Base-by-base conservation (phyloP, 176 grass and related monocot genomes). In the Aechmea fasciata region DNA sequence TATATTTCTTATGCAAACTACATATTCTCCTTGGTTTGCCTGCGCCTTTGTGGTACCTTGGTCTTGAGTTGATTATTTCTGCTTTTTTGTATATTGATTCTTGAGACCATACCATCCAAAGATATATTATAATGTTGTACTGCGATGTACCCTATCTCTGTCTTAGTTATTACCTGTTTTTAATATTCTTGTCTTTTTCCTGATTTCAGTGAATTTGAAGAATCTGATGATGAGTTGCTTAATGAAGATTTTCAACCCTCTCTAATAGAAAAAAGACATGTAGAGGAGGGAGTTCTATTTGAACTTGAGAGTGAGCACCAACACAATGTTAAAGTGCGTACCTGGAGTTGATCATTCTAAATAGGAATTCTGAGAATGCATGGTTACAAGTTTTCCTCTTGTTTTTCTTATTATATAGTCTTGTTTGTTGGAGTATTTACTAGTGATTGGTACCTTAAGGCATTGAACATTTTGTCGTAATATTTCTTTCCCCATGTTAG, bases 221-320 rank as follows among this genome's bases (percentile, higher is more conserved):
- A 86, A 64, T 78, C 81, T 14, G 73, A 67, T 41, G 77, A 82
- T 68, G 81, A 83, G 74, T 24, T 80, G 18, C 66, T 67, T 67
- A 71, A 47, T 59, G 68, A 69, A 20, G 49, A 65, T 71, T 48
- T 47, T 63, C 55, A 80, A 72, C 69, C 72, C 73, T 71, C 47
- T n/a, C 66, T 91, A 57, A 87, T 90, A 88, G 82, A 84, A 71
- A 92, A 89, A 92, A 76, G 67, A 18, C 78, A 33, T 50, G 8
- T 85, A 22, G 81, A 87, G 47, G 88, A 96, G 76, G 83, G 79
- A 72, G 82, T 92, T 87, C 63, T 96, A 26, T 78, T 92, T 62
- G 83, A 85, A 69, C 79, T 96, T 75, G 87, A 96, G 14, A 75
- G 48, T 13, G 83, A 92, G 68, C 83, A 90, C 66, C 79, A 87